Evolutionary conservation across 805 yeast species (phyloP).

Genomic region (Lachancea thermotolerans): DNA sequence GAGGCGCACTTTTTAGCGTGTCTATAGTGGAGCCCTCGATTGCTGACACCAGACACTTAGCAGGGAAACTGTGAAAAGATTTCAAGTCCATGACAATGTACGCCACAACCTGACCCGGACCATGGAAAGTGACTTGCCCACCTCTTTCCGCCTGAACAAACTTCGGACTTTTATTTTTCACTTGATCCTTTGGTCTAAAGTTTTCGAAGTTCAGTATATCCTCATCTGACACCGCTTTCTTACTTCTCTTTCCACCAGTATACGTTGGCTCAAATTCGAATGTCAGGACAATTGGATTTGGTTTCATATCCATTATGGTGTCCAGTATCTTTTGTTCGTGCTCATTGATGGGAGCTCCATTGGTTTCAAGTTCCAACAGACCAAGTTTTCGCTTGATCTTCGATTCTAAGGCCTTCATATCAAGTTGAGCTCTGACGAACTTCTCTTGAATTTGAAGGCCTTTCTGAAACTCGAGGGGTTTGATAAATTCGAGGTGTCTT

Average conservation of each 20-base stretch:
- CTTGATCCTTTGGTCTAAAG: constrained; percentile 21
- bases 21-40: constrained; percentile 52
- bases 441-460: constrained; percentile 54
- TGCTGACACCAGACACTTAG: constrained; percentile 60
- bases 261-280: constrained; percentile 83
- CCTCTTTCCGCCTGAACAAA: constrained; percentile 83
- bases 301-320: constrained; percentile 42
- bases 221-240: constrained; percentile 39
- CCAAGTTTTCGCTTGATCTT: constrained; percentile 39
- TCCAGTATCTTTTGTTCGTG: constrained; percentile 42
- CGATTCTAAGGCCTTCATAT: constrained; percentile 46
- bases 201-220: constrained; percentile 21
- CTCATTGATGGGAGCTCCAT: constrained; percentile 33
- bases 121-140: constrained; percentile 95
- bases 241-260: constrained; percentile 87
- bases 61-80: constrained; percentile 48
- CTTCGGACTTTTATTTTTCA: constrained; percentile 39
- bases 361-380: constrained; percentile 34
- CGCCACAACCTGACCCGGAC: constrained; percentile 87
- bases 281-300: constrained; percentile 64
- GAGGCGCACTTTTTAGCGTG: constrained; percentile 31
- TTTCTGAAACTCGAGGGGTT: constrained; percentile 34
- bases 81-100: constrained; percentile 72
- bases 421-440: constrained; percentile 50
- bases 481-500: constrained; percentile 40